A percentile compares a stretch with the other conserved stretches of the same genome.
Evolutionary conservation across 2,329 filamentous ascomycete genomes (phyloP).

Genomic region (Cryphonectria japonica): DNA sequence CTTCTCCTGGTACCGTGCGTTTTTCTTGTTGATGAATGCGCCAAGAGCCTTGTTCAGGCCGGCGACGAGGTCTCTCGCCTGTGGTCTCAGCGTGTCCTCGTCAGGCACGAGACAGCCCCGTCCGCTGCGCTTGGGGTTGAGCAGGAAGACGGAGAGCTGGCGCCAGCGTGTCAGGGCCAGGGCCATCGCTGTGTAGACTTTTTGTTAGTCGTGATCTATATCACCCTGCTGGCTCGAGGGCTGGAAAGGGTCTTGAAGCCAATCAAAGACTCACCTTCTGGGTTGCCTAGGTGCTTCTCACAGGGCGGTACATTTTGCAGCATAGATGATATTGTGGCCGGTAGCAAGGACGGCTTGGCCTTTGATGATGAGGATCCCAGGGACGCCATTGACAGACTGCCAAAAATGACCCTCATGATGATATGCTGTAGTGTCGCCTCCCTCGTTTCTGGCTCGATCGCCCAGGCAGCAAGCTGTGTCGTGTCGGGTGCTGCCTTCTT

Average conservation of each 20-base stretch:
- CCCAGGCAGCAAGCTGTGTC: constrained; percentile 36
- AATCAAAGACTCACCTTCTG: constrained; percentile 37
- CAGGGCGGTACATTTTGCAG: constrained; percentile 36
- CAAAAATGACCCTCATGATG: constrained; percentile 42
- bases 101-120: constrained; percentile 41
- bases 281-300: constrained; percentile 34
- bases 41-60: constrained; percentile 41
- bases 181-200: constrained; percentile 32
- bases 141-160: constrained; percentile 46
- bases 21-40: constrained; percentile 38
- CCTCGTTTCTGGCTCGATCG: constrained; percentile 40
- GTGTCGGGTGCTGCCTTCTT: neutral
- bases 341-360: constrained; percentile 42
- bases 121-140: constrained; percentile 44
- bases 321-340: constrained; percentile 39
- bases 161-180: constrained; percentile 48
- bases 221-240: neutral
- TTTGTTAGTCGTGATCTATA: neutral
- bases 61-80: constrained; percentile 39
- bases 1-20: constrained; percentile 40
- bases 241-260: no score
- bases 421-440: constrained; percentile 43
- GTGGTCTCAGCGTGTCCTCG: constrained; percentile 36
- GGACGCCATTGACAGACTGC: constrained; percentile 39
- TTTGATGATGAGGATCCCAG: neutral